Evolutionary conservation across 208 protist species (phyloP).

Genomic region (Lotmaria passim): DNA sequence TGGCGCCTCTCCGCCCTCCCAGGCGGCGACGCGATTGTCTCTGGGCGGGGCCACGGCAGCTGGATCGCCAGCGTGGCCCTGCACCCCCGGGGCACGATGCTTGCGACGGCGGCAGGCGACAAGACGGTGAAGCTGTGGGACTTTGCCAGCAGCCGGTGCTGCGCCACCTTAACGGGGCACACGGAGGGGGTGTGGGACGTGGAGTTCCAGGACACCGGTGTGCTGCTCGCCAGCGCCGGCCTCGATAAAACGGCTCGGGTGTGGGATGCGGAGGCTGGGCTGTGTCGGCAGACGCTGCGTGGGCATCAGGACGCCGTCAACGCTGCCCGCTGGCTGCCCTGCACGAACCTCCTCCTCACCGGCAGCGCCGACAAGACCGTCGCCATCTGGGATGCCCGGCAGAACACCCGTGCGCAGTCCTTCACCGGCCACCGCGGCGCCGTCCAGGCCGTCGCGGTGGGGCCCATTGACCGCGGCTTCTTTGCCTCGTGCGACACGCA

Average conservation of each 20-base stretch:
- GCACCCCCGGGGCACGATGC: slow-evolving; percentile 92
- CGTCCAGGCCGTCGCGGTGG: slow-evolving; percentile 81
- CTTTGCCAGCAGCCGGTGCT: slow-evolving; percentile 90
- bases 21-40: slow-evolving; percentile 93
- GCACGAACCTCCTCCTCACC: slow-evolving; percentile 94
- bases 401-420: slow-evolving; percentile 93
- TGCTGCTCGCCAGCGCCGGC: slow-evolving; percentile 90
- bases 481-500: slow-evolving; percentile 93
- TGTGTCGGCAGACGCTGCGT: slow-evolving; percentile 93
- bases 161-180: slow-evolving; percentile 91
- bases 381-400: slow-evolving; percentile 95
- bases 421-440: slow-evolving; percentile 96
- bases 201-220: slow-evolving; percentile 94
- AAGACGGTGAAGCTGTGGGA: slow-evolving; percentile 97
- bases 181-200: slow-evolving; percentile 95
- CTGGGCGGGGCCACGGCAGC: slow-evolving; percentile 94
- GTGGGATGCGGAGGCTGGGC: slow-evolving; percentile 91
- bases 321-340: slow-evolving; percentile 92
- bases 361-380: slow-evolving; percentile 97
- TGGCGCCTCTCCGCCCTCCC: slow-evolving; percentile 96
- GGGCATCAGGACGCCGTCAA: slow-evolving; percentile 97
- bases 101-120: slow-evolving; percentile 95
- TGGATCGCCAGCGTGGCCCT: slow-evolving; percentile 92
- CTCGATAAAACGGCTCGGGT: slow-evolving; percentile 96
- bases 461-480: slow-evolving; percentile 1